A percentile compares a stretch with the other conserved stretches of the same genome.
phyloP scores from a whole-genome alignment of 1,139 yeast species.

The Casaregolazyma suthepensis region DNA sequence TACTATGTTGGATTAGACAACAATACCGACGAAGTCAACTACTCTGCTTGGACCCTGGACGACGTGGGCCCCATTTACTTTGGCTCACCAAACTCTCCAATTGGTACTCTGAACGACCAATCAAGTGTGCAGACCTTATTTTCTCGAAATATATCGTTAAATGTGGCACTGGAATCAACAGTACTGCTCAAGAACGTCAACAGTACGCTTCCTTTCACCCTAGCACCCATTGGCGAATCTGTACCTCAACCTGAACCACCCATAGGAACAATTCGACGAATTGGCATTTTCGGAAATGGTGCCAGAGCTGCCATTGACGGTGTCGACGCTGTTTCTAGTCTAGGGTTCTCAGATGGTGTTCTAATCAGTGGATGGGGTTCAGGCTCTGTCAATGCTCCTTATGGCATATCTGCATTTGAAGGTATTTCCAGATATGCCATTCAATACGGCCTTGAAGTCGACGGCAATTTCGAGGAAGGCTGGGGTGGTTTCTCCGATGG shows the following conservation, averaged over 20 bases:
- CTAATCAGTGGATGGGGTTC: slow-evolving; percentile 37
- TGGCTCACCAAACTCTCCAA: slow-evolving; percentile 46
- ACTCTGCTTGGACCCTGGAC: slow-evolving; percentile 54
- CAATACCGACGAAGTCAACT: slow-evolving; percentile 40
- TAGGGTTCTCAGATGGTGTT: slow-evolving; percentile 29
- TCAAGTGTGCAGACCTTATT: slow-evolving; percentile 47
- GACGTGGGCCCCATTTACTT: slow-evolving; percentile 50
- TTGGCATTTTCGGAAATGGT: slow-evolving; percentile 40
- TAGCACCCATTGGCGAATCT: slow-evolving; percentile 46
- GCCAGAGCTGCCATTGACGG: slow-evolving; percentile 31
- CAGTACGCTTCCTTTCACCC: slow-evolving; percentile 44
- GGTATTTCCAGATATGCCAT: slow-evolving; percentile 31
- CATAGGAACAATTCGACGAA: slow-evolving; percentile 34
- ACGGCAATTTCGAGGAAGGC: slow-evolving; percentile 22
- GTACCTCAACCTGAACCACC: slow-evolving; percentile 27
- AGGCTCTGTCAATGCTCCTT: slow-evolving; percentile 50
- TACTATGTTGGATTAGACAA: slow-evolving; percentile 33
- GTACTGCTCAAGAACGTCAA: slow-evolving; percentile 50
- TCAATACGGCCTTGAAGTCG: slow-evolving; percentile 31
- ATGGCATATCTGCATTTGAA: slow-evolving; percentile 46
- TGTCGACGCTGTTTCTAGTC: slow-evolving; percentile 34
- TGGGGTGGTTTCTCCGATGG: slow-evolving; percentile 34
- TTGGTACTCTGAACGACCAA: slow-evolving; percentile 50
- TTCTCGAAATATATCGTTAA: slow-evolving; percentile 46
- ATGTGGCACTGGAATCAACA: slow-evolving; percentile 53